Base-by-base conservation (phyloP, 2,329 filamentous ascomycete species). In the Ophiostoma tasmaniense region DNA sequence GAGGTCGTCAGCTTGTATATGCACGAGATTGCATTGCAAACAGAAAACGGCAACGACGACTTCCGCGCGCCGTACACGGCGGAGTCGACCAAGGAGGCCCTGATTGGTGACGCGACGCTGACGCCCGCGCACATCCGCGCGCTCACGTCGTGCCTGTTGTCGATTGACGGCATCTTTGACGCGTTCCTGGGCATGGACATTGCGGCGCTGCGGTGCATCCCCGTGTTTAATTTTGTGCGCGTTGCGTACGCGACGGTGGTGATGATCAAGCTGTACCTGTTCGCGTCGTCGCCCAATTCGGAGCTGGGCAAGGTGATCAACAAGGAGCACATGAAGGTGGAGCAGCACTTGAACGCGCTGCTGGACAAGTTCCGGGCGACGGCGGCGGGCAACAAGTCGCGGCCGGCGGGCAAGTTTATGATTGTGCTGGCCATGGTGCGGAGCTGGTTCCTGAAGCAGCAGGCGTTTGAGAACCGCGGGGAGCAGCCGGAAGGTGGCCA, bases 11-110 rank as follows among this genome's bases (percentile, higher is more conserved):
- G 83, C 71, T 80, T 93, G 2, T 92, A 90, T 75, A 88, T 93
- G 80, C 89, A 93, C 76, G 91, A 93, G 77, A 86, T 91, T 68
- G 87, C 86, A 2, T 85, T 93, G 72, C 88, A 91, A 72, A 81
- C 85, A 10, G 87, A 90, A 20, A 66, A 66, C 67, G 84, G 85
- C 71, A 81, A 80, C 25, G 81, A 86, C 8, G 83, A 87, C 33
- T 83, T 85, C 73, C 79, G 75, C 70, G 80, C 80, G 25, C 80
- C 81, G 8, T 80, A 81, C 74, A 81, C 79, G 75, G 78, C 80
- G n/a, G 80, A 81, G 10, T 76, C 79, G 64, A 75, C 84, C 37
- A 78, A 80, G 28, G 78, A 81, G 67, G 79, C 80, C 39, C 76
- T 83, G 66, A 74, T 80, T 35, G 75, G 75, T 70, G 82, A 74